Evolutionary conservation across 2,329 filamentous ascomycete genomes (phyloP).

Genomic region (Periconia macrospinosa): DNA sequence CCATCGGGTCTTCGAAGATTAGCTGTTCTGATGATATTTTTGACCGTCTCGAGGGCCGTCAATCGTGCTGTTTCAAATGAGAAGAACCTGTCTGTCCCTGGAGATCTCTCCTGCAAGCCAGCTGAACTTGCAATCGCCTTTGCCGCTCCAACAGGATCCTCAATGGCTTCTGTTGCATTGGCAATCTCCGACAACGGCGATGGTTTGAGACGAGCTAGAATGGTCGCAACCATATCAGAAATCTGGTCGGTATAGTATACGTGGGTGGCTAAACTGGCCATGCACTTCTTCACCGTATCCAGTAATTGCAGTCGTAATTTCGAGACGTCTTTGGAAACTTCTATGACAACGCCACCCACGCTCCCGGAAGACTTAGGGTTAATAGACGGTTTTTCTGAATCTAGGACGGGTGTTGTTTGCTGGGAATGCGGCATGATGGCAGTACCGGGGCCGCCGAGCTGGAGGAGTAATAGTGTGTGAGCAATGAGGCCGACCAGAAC

Average conservation of each 20-base stretch:
- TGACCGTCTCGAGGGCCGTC: slow-evolving; percentile 76
- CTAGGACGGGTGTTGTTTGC: slow-evolving; percentile 33
- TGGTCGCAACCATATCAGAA: slow-evolving; percentile 85
- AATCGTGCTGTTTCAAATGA: slow-evolving; percentile 63
- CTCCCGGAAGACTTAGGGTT: slow-evolving; percentile 20
- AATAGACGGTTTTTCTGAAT: slow-evolving; percentile 22
- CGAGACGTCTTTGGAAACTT: slow-evolving; percentile 53
- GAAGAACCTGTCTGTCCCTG: slow-evolving; percentile 60
- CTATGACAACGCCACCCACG: slow-evolving; percentile 36
- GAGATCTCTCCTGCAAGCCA: slow-evolving; percentile 55
- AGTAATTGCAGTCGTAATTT: slow-evolving; percentile 65
- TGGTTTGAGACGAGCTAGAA: slow-evolving; percentile 78
- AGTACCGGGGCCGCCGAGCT: slow-evolving; percentile 56
- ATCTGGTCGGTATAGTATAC: slow-evolving; percentile 98
- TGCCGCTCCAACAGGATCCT: slow-evolving; percentile 54
- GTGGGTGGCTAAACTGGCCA: slow-evolving; percentile 89
- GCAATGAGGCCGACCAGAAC: slow-evolving; percentile 82
- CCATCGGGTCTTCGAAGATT: slow-evolving; percentile 56
- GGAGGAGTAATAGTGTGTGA: slow-evolving; percentile 77
- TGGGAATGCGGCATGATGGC: slow-evolving; percentile 43
- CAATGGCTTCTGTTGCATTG: slow-evolving; percentile 51
- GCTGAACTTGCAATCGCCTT: slow-evolving; percentile 52
- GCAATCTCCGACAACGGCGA: slow-evolving; percentile 49
- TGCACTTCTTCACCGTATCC: slow-evolving; percentile 73
- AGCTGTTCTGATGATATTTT: slow-evolving; percentile 78